Evolutionary conservation across 495 filamentous ascomycete genomes (phyloP), one percentile per base, ranked within the genome.

Genomic region (Aspergillus coremiiformis): DNA sequence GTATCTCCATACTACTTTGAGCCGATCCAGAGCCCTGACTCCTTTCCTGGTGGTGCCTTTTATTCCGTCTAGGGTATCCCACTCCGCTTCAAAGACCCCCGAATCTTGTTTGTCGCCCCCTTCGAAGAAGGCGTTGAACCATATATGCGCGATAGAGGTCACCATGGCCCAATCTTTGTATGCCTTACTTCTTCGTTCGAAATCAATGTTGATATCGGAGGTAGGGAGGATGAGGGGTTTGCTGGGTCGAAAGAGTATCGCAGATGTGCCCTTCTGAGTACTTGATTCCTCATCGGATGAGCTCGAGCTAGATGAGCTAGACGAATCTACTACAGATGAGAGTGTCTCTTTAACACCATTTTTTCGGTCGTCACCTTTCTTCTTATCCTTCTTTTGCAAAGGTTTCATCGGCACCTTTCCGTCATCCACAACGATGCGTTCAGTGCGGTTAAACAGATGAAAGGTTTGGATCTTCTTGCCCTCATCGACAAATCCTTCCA

Each of bases 91-190:
- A 59, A 86, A 85, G 20, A 84, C 75, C 22, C 82, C 82, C 0
- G 74, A 75, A 47, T 72, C 65, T 37, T 72, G 58, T 56, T 90
- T 81, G 14, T 86, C 76, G 54, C 83, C 78, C 11, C 90, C 90
- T 69, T 97, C 93, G 55, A 96, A 96, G 69, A 84, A 96, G 2
- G 84, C 70, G 60, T 98, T 98, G 71, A 95, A 95, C 93, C 93
- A 98, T 26, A 96, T 86, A 52, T 96, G 90, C 1, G 91, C 89
- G 30, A 96, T 84, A 0, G 90, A 83, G 4, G 91, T 96, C 8
- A 96, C 90, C 83, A 96, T 86, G 4, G 88, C 87, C 56, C 87
- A 80, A 5, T 86, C 87, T 0, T 71, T 75, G 67, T 89, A 85
- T 1, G 81, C 82, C 60, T 86, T 88, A 47, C 85, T 89, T 43